A percentile compares a stretch with the other conserved stretches of the same genome.
These are phyloP conservation scores for Nitzschia sp. DNA, from an alignment of 108 stramenopile genomes.

Conservation along the genomic window DNA sequence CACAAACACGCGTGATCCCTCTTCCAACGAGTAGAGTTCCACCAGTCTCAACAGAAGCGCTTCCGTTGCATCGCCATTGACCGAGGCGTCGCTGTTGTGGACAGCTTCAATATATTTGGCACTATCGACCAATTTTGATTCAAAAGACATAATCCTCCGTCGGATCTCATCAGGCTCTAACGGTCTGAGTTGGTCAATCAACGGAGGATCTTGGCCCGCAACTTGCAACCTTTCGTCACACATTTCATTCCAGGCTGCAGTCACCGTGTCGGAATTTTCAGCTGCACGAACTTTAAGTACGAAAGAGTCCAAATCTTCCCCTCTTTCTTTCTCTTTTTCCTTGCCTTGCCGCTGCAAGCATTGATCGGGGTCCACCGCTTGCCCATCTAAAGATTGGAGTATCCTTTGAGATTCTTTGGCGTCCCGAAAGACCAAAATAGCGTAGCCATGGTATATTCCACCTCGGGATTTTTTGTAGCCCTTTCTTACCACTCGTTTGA, in stretches of 20 bases:
- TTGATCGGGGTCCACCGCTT: neutral
- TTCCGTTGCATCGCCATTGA: neutral
- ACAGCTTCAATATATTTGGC: neutral
- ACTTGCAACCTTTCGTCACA: neutral
- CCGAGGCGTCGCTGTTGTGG: neutral
- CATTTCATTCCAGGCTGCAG: neutral
- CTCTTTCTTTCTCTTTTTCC: neutral
- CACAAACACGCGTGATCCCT: neutral
- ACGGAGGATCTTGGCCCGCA: neutral
- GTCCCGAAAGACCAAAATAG: conserved; percentile 38
- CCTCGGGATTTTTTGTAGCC: conserved; percentile 8
- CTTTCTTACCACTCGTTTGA: conserved; percentile 26
- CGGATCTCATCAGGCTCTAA: neutral
- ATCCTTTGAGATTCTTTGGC: conserved; percentile 16
- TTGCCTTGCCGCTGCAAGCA: neutral
- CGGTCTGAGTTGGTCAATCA: conserved; percentile 11
- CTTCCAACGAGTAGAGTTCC: neutral
- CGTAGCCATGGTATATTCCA: conserved; percentile 18
- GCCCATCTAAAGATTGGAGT: conserved; percentile 3
- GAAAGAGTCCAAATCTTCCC: conserved; percentile 3
- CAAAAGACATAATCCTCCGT: neutral
- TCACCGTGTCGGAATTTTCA: neutral
- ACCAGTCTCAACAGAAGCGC: neutral
- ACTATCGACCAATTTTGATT: neutral
- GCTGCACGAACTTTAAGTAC: conserved; percentile 1